phyloP scores from a whole-genome alignment of 2,329 filamentous ascomycete species.

The Fusarium protoensiforme region DNA sequence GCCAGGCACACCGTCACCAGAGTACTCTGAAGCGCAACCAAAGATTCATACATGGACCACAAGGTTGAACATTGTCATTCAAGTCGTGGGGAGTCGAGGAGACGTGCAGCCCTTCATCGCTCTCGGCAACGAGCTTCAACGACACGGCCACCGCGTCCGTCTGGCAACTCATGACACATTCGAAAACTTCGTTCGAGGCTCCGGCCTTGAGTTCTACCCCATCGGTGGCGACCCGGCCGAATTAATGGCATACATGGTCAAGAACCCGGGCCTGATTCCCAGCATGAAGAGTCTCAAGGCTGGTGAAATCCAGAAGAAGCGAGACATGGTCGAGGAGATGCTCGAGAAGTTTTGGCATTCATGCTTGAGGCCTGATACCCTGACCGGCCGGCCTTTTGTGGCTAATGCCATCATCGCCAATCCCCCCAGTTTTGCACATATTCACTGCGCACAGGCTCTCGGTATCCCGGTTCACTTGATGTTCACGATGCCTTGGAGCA shows the following conservation, averaged over 20 bases:
- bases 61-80: slow-evolving; percentile 76
- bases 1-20: neutral
- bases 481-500: slow-evolving; percentile 78
- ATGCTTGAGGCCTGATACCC: slow-evolving; percentile 23
- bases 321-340: slow-evolving; percentile 45
- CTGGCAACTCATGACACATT: slow-evolving; percentile 74
- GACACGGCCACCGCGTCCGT: slow-evolving; percentile 77
- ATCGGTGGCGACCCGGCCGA: slow-evolving; percentile 62
- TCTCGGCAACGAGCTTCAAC: slow-evolving; percentile 74
- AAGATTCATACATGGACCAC: neutral
- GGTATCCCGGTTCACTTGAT: slow-evolving; percentile 59
- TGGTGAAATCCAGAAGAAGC: slow-evolving; percentile 44
- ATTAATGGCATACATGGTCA: slow-evolving; percentile 43
- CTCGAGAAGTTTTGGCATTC: slow-evolving; percentile 46
- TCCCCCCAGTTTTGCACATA: slow-evolving; percentile 59
- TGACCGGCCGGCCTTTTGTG: slow-evolving; percentile 51
- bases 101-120: slow-evolving; percentile 83
- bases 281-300: slow-evolving; percentile 40
- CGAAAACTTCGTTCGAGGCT: slow-evolving; percentile 57
- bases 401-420: slow-evolving; percentile 64
- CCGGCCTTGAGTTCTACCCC: slow-evolving; percentile 62
- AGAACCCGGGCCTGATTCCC: slow-evolving; percentile 46
- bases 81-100: slow-evolving; percentile 81
- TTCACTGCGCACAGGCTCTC: slow-evolving; percentile 59
- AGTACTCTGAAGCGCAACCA: neutral